Conservation (phyloP, 139 green algal species). For the Chlorella sp. region DNA sequence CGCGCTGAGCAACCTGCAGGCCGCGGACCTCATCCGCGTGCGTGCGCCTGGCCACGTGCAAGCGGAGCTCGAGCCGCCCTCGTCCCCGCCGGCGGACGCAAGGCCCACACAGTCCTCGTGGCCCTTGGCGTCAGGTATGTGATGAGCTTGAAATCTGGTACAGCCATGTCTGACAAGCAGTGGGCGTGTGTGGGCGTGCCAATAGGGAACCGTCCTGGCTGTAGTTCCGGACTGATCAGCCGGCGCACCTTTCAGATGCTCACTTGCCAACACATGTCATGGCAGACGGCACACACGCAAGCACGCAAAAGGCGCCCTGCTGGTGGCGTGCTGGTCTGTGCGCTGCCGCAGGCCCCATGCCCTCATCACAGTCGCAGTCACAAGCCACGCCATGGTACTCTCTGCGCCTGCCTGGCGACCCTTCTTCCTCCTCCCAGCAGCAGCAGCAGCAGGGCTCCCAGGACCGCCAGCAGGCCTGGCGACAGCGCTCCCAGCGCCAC, state of each 20-base stretch:
- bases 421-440: too few relatives aligned
- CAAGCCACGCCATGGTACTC: background rate
- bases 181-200: background rate
- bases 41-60: background rate
- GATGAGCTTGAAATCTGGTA: background rate
- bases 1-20: background rate
- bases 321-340: too few relatives aligned
- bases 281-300: too few relatives aligned
- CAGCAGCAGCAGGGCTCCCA: too few relatives aligned
- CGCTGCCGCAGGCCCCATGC: too few relatives aligned
- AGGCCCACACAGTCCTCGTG: background rate
- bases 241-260: too few relatives aligned
- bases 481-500: background rate
- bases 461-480: background rate
- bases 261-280: too few relatives aligned
- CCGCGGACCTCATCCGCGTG: background rate
- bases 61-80: background rate
- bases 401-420: background rate
- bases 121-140: background rate
- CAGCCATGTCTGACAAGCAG: too few relatives aligned
- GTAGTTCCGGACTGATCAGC: background rate
- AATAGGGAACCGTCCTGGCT: background rate
- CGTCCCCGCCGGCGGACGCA: background rate
- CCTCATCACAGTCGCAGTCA: background rate
- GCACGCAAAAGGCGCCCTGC: too few relatives aligned